These are phyloP conservation scores for Luvunga scandens DNA, from an alignment of 345 rosid genomes.

Conservation along the genomic window DNA sequence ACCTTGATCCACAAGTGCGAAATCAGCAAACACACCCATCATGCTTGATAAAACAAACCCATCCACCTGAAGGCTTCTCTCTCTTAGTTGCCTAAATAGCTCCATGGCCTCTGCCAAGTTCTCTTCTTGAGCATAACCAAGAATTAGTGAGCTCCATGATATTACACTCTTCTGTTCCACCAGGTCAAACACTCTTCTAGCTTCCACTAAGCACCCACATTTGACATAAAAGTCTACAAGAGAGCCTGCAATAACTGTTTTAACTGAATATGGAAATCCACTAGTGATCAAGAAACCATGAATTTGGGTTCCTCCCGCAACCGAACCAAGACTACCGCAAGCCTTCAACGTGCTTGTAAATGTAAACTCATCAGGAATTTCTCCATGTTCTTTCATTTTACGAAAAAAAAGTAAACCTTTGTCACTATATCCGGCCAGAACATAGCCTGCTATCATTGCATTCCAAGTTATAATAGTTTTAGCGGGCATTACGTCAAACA, in stretches of 20 bases:
- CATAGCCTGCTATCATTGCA: constrained; percentile 65
- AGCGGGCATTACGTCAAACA: constrained; percentile 46
- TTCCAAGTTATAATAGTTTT: constrained; percentile 73
- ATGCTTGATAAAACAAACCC: constrained; percentile 71
- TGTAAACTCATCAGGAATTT: constrained; percentile 63
- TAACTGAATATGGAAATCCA: constrained; percentile 51
- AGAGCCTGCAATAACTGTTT: constrained; percentile 52
- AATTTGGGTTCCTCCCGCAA: constrained; percentile 52
- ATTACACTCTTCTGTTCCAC: constrained; percentile 56
- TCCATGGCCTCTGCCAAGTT: constrained; percentile 59
- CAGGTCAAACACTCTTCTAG: constrained; percentile 54
- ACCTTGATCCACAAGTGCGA: constrained; percentile 76
- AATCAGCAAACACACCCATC: constrained; percentile 80
- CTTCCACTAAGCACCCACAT: constrained; percentile 51
- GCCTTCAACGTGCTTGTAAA: constrained; percentile 69
- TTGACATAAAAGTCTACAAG: constrained; percentile 78
- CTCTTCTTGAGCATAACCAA: constrained; percentile 82
- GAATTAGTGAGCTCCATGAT: constrained; percentile 73
- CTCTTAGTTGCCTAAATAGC: constrained; percentile 60
- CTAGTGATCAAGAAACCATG: constrained; percentile 56
- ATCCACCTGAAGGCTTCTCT: constrained; percentile 38
- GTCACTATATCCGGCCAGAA: constrained; percentile 43
- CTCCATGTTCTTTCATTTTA: constrained; percentile 41
- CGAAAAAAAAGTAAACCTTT: constrained; percentile 60
- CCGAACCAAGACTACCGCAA: constrained; percentile 51